These are phyloP conservation scores for Sonneratia caseolaris DNA, from an alignment of 345 rosid species.

Conservation along the genomic window DNA sequence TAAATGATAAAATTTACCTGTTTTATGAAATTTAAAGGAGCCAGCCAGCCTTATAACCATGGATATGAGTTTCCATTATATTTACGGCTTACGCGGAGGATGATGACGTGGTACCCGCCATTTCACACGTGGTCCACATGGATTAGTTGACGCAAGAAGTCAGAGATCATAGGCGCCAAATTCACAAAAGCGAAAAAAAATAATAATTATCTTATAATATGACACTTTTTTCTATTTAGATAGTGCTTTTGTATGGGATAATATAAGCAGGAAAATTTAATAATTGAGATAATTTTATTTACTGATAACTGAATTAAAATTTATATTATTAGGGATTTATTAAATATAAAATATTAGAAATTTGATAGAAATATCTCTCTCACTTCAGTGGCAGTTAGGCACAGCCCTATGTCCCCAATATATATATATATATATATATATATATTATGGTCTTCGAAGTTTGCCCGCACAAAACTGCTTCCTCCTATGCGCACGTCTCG, in stretches of 20 bases:
- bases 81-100: neutral
- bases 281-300: too few species aligned
- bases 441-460: neutral
- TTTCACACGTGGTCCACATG: conserved; percentile 15
- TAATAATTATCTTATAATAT: neutral
- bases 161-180: conserved; percentile 13
- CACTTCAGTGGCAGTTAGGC: conserved; percentile 54
- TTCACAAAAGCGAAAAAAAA: neutral
- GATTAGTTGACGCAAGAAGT: conserved; percentile 10
- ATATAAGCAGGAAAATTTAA: neutral
- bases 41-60: neutral
- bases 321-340: too few species aligned
- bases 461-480: neutral
- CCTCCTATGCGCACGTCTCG: neutral
- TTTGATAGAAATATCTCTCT: neutral
- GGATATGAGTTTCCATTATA: neutral
- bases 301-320: too few species aligned
- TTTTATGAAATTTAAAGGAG: too few species aligned
- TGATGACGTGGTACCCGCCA: conserved; percentile 3
- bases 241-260: neutral
- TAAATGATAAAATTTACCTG: too few species aligned
- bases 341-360: too few species aligned
- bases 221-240: neutral
- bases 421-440: neutral
- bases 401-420: neutral